phyloP scores from a whole-genome alignment of 148 eudicot genomes.

The Dianthus caryophyllus region DNA sequence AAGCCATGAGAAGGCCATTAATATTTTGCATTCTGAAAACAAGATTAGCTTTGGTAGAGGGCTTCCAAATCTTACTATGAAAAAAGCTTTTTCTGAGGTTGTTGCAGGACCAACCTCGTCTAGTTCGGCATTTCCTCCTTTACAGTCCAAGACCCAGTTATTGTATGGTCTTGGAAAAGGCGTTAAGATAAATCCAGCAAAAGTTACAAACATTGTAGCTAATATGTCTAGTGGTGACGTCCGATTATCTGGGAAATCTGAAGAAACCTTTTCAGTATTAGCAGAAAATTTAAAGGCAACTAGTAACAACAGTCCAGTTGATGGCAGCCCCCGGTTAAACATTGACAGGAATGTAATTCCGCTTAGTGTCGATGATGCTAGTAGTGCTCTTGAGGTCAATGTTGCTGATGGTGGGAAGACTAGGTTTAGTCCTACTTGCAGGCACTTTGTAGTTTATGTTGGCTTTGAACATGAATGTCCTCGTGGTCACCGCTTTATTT shows the following conservation, averaged over 20 bases:
- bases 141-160: slow-evolving; percentile 50
- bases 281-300: slow-evolving; percentile 30
- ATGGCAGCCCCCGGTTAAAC: slow-evolving; percentile 46
- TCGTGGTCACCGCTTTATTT: slow-evolving; percentile 81
- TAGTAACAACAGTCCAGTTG: slow-evolving; percentile 22
- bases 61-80: slow-evolving; percentile 63
- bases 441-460: slow-evolving; percentile 52
- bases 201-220: slow-evolving; percentile 33
- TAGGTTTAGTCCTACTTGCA: slow-evolving; percentile 35
- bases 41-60: slow-evolving; percentile 52
- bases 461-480: slow-evolving; percentile 99
- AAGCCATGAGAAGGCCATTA: slow-evolving; percentile 28
- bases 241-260: slow-evolving; percentile 37
- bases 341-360: slow-evolving; percentile 57
- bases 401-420: slow-evolving; percentile 33
- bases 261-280: slow-evolving; percentile 28
- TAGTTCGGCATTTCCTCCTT: slow-evolving; percentile 73
- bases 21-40: slow-evolving; percentile 38
- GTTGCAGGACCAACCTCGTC: slow-evolving; percentile 79
- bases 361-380: slow-evolving; percentile 30
- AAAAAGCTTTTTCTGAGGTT: slow-evolving; percentile 92
- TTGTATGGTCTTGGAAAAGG: slow-evolving; percentile 40
- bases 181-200: slow-evolving; percentile 36
- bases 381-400: slow-evolving; percentile 24
- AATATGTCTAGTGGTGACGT: slow-evolving; percentile 24